These are phyloP conservation scores for Solanum etuberosum DNA, from an alignment of 257 asterid species.

Conservation along the genomic window DNA sequence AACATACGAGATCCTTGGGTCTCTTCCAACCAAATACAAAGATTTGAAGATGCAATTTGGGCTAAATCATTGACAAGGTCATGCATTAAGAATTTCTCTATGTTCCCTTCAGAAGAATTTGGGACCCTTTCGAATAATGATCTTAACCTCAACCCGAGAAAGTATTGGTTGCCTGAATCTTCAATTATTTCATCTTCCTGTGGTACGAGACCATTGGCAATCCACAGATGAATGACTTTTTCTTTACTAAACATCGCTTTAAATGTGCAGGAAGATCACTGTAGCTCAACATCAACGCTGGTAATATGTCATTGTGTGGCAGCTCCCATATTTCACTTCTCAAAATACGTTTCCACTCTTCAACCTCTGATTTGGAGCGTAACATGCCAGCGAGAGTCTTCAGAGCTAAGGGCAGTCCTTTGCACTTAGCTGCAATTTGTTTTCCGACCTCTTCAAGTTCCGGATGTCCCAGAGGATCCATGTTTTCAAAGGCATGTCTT, in stretches of 20 bases:
- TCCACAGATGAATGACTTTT: background rate
- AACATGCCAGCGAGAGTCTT: background rate
- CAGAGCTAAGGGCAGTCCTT: background rate
- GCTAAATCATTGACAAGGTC: slow-evolving; percentile 7
- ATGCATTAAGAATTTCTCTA: background rate
- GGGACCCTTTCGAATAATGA: background rate
- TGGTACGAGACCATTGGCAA: background rate
- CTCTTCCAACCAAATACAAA: background rate
- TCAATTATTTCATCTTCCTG: no score
- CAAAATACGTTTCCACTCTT: background rate
- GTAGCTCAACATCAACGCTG: background rate
- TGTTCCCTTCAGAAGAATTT: background rate
- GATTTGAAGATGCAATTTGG: background rate
- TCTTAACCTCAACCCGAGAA: background rate
- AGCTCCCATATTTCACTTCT: background rate
- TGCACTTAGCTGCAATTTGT: background rate
- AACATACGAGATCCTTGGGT: no score
- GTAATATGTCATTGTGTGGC: background rate
- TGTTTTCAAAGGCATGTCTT: background rate
- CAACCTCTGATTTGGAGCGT: background rate
- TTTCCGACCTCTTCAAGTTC: background rate
- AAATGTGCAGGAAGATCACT: background rate
- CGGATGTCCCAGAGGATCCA: rapidly evolving
- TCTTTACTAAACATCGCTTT: background rate
- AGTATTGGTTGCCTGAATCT: background rate